These are phyloP conservation scores for Kodamaea neixiangensis DNA, from an alignment of 805 yeast species.

Conservation along the genomic window DNA sequence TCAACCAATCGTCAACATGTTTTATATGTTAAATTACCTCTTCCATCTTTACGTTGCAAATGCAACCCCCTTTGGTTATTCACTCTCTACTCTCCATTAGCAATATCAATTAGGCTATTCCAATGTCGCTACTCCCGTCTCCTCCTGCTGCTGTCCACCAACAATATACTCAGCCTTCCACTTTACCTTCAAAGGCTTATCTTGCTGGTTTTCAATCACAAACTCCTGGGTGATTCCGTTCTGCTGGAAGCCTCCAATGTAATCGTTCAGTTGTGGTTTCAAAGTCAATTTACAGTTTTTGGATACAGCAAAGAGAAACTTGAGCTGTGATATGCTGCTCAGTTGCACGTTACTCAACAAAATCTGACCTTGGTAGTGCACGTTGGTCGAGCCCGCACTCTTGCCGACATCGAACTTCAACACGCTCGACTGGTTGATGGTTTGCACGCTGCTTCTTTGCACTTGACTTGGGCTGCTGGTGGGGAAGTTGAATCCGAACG, in stretches of 20 bases:
- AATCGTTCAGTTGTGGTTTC: conserved; percentile 61
- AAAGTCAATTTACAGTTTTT: conserved; percentile 57
- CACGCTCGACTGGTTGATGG: conserved; percentile 45
- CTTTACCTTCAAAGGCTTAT: conserved; percentile 59
- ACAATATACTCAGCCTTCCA: conserved; percentile 67
- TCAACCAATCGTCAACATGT: not conserved
- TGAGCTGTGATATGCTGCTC: conserved; percentile 49
- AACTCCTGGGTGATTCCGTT: conserved; percentile 58
- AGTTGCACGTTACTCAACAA: conserved; percentile 53
- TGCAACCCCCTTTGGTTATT: not conserved
- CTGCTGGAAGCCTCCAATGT: conserved; percentile 47
- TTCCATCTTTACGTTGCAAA: not conserved
- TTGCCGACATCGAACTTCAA: conserved; percentile 52
- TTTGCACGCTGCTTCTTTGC: conserved; percentile 14
- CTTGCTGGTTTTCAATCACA: conserved; percentile 33
- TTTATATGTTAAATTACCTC: not conserved
- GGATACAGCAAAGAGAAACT: conserved; percentile 72
- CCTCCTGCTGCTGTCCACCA: conserved; percentile 51
- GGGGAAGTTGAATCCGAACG: conserved; percentile 44
- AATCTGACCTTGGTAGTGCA: conserved; percentile 45
- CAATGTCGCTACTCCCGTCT: conserved; percentile 53
- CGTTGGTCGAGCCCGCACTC: conserved; percentile 34
- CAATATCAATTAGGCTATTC: no score
- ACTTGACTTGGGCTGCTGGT: conserved; percentile 35
- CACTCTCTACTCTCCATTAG: not conserved